Evolutionary conservation across 768 basidiomycete species (phyloP).

Genomic region (Lactifluus hygrophoroides): DNA sequence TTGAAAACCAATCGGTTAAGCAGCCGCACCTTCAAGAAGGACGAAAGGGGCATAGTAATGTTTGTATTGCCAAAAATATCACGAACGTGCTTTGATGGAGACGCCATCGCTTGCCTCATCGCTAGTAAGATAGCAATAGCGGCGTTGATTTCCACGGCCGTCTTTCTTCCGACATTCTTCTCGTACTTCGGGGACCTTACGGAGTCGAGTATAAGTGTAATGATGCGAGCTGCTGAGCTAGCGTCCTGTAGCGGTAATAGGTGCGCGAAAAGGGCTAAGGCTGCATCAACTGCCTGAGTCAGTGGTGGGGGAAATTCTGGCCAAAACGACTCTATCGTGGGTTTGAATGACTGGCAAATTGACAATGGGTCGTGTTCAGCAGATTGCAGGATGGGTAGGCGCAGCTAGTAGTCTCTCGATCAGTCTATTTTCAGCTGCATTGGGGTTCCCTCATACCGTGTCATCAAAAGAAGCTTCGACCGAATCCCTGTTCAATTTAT

Average conservation of each 20-base stretch:
- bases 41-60: slow-evolving; percentile 51
- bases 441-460: slow-evolving; percentile 44
- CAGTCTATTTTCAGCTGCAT: not conserved
- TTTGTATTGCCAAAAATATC: slow-evolving; percentile 61
- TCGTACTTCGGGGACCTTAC: slow-evolving; percentile 73
- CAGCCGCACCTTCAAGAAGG: slow-evolving; percentile 66
- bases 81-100: slow-evolving; percentile 47
- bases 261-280: slow-evolving; percentile 78
- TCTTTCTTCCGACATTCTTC: slow-evolving; percentile 76
- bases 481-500: slow-evolving; percentile 63
- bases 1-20: not conserved
- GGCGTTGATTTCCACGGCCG: slow-evolving; percentile 77
- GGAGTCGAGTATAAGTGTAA: slow-evolving; percentile 54
- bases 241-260: slow-evolving; percentile 75
- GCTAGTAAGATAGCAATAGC: slow-evolving; percentile 65
- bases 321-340: slow-evolving; percentile 36
- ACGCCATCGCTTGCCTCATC: slow-evolving; percentile 47
- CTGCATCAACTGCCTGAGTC: slow-evolving; percentile 80
- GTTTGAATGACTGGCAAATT: slow-evolving; percentile 43
- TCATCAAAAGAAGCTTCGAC: slow-evolving; percentile 74
- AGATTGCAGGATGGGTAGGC: slow-evolving; percentile 72
- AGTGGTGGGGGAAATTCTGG: slow-evolving; percentile 65
- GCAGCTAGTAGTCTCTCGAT: slow-evolving; percentile 37
- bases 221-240: slow-evolving; percentile 41
- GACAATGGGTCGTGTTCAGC: slow-evolving; percentile 80